Conservation (phyloP, 2,329 filamentous ascomycete species). For the Trichoderma koningiopsis region DNA sequence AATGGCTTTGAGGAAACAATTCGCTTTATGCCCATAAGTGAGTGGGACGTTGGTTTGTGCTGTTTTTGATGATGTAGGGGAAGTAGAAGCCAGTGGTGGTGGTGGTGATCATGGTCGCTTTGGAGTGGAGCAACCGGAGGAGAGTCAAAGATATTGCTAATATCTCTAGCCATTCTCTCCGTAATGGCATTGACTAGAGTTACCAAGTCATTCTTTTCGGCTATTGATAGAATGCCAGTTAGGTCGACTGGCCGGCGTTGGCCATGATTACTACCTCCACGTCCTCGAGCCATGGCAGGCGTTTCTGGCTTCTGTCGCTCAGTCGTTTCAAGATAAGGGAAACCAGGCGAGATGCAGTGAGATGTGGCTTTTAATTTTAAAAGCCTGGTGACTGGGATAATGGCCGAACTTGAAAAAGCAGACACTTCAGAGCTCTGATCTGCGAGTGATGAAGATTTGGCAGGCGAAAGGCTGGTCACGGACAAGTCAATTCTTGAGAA, state of each 20-base stretch:
- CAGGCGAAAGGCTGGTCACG: neutral
- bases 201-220: constrained; percentile 56
- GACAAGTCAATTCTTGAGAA: neutral
- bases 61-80: constrained; percentile 38
- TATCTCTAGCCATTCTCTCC: constrained; percentile 57
- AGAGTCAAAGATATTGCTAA: constrained; percentile 56
- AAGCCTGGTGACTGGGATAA: neutral
- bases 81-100: constrained; percentile 42
- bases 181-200: constrained; percentile 55
- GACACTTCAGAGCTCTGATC: neutral
- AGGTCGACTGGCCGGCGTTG: constrained; percentile 54
- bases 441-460: neutral
- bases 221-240: constrained; percentile 49
- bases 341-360: neutral
- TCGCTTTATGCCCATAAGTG: constrained; percentile 9
- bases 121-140: constrained; percentile 41
- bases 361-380: neutral
- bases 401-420: neutral
- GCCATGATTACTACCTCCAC: constrained; percentile 38
- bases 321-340: neutral
- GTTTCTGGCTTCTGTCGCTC: neutral
- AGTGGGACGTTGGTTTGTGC: constrained; percentile 25
- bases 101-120: constrained; percentile 34
- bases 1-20: constrained; percentile 30
- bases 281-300: constrained; percentile 44